Conservation (phyloP, 2,329 filamentous ascomycete species). For the Thelonectria discophora region DNA sequence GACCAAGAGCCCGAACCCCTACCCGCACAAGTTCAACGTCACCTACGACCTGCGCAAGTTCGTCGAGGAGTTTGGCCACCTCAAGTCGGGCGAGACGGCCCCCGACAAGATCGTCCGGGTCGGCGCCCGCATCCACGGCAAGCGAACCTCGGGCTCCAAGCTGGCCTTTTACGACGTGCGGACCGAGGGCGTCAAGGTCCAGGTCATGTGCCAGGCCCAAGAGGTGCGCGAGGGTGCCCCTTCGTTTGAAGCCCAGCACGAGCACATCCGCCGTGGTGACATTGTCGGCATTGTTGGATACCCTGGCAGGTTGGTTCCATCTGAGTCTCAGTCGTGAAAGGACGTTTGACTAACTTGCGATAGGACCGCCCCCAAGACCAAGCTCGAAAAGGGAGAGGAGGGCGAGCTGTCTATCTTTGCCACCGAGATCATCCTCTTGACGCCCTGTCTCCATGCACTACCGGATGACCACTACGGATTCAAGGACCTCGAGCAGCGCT, state of each 20-base stretch:
- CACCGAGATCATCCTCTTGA: conserved; percentile 82
- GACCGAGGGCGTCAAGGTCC: conserved; percentile 70
- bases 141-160: conserved; percentile 83
- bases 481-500: conserved; percentile 93
- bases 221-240: conserved; percentile 72
- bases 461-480: conserved; percentile 93
- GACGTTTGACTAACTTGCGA: conserved; percentile 21
- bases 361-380: conserved; percentile 88
- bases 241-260: conserved; percentile 87
- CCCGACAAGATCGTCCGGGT: conserved; percentile 79
- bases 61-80: conserved; percentile 76
- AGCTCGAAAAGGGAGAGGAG: conserved; percentile 73
- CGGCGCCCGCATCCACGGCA: conserved; percentile 89
- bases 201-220: conserved; percentile 92
- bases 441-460: conserved; percentile 80
- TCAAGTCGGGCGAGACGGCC: conserved; percentile 88
- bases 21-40: conserved; percentile 91
- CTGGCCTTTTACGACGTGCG: conserved; percentile 85
- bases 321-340: background rate
- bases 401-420: conserved; percentile 97
- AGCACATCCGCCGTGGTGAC: conserved; percentile 88
- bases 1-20: conserved; percentile 57
- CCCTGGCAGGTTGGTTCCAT: conserved; percentile 39
- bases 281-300: conserved; percentile 72
- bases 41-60: conserved; percentile 86